Evolutionary conservation across 73 alveolate species (phyloP).

Genomic region (Stentor roeselii): DNA sequence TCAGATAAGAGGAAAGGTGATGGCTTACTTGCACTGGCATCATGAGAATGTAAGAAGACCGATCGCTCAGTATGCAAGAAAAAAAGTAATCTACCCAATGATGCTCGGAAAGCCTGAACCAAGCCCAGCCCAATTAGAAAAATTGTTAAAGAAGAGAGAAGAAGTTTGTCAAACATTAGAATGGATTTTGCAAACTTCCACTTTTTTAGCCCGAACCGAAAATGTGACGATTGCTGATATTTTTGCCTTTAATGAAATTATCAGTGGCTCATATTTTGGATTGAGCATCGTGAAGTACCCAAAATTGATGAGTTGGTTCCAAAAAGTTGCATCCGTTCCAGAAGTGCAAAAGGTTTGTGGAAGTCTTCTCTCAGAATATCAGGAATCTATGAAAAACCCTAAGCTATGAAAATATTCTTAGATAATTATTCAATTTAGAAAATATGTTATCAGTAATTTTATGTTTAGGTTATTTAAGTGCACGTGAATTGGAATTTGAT

Average conservation of each 20-base stretch:
- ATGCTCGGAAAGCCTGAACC: not conserved
- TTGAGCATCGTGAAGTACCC: constrained; percentile 45
- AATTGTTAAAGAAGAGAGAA: not conserved
- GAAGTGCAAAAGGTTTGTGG: not conserved
- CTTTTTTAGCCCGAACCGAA: constrained; percentile 22
- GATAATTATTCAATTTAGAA: no score
- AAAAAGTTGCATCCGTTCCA: not conserved
- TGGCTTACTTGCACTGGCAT: constrained; percentile 59
- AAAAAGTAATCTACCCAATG: not conserved
- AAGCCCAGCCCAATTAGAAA: not conserved
- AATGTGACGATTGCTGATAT: constrained; percentile 43
- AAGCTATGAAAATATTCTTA: not conserved
- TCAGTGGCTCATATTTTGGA: constrained; percentile 25
- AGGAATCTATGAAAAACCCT: not conserved
- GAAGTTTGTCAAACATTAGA: not conserved
- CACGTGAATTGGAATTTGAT: no score
- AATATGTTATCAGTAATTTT: no score
- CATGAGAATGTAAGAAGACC: constrained; percentile 45
- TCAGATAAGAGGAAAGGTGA: constrained; percentile 38
- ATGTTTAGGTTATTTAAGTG: no score
- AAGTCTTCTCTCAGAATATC: not conserved
- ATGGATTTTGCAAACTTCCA: not conserved
- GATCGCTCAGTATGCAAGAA: not conserved
- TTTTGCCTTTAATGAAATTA: constrained; percentile 39
- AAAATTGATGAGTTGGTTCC: constrained; percentile 35